These are phyloP conservation scores for Annona squamosa DNA, from an alignment of 164 flowering plant genomes.

Conservation along the genomic window DNA sequence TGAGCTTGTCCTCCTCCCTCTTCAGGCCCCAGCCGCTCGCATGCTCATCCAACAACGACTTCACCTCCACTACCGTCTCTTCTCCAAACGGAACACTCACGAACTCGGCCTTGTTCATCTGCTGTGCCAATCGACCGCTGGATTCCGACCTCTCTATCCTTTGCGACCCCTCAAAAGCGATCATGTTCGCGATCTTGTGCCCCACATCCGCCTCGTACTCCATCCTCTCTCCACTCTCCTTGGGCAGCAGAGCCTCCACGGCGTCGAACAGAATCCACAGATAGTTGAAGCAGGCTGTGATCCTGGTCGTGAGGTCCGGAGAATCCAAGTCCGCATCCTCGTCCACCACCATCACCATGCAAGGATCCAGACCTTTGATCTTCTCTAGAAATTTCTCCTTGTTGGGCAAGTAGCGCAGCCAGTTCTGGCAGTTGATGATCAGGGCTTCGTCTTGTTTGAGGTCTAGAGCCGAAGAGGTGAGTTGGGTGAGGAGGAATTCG, in stretches of 20 bases:
- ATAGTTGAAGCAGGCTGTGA: constrained; percentile 56
- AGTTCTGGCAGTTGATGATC: constrained; percentile 65
- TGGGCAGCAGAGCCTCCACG: constrained; percentile 67
- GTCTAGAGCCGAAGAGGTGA: constrained; percentile 34
- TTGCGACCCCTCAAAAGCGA: constrained; percentile 52
- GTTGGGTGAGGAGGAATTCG: constrained; percentile 33
- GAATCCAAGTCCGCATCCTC: constrained; percentile 57
- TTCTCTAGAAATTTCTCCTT: constrained; percentile 42
- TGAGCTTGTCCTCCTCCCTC: constrained; percentile 63
- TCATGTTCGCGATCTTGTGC: constrained; percentile 62
- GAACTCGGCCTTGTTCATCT: constrained; percentile 44
- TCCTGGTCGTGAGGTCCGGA: constrained; percentile 50
- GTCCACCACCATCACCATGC: constrained; percentile 44
- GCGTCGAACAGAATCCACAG: constrained; percentile 83
- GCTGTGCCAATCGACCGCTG: constrained; percentile 26
- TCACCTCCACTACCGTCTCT: constrained; percentile 54
- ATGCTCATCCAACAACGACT: constrained; percentile 57
- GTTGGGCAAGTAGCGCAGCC: constrained; percentile 56
- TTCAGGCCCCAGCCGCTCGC: constrained; percentile 94
- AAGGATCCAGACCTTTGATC: constrained; percentile 46
- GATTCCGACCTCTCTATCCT: constrained; percentile 64
- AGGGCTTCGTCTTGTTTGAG: constrained; percentile 55
- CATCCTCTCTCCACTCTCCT: constrained; percentile 51
- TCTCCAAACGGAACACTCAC: constrained; percentile 43
- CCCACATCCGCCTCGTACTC: constrained; percentile 69